Conservation (phyloP, 108 stramenopile genomes). For the Skeletonema menzelii region DNA sequence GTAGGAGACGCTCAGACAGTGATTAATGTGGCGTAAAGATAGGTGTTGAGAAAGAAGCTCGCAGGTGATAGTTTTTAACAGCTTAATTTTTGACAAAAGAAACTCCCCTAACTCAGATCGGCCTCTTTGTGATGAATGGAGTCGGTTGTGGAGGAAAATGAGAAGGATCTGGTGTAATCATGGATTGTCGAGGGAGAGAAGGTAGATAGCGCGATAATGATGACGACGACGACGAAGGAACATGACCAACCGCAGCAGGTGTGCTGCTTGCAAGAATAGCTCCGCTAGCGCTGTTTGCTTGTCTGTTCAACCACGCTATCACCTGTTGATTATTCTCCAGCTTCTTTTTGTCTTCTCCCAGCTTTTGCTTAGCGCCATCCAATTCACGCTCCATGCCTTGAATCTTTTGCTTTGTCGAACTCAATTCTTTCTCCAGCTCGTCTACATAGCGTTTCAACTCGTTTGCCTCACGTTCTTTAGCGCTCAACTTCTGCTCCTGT, state of each 20-base stretch:
- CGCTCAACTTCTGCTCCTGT: conserved; percentile 30
- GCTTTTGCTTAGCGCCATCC: conserved; percentile 14
- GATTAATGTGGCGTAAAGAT: too few species aligned
- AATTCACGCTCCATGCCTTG: conserved; percentile 29
- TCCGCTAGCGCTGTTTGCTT: neutral
- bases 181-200: neutral
- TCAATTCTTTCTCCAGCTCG: conserved; percentile 8
- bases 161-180: neutral
- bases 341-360: conserved; percentile 29
- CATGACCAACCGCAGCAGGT: neutral
- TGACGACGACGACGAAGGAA: neutral
- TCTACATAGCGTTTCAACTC: conserved; percentile 23
- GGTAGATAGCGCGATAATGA: conserved; percentile 6
- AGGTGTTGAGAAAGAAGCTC: too few species aligned
- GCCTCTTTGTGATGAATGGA: neutral
- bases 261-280: neutral
- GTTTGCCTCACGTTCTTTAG: conserved; percentile 28
- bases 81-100: neutral
- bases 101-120: neutral
- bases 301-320: conserved; percentile 49
- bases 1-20: too few species aligned
- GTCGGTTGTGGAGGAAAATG: neutral
- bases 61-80: too few species aligned
- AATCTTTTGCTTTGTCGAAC: conserved; percentile 1
- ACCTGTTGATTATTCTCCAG: conserved; percentile 56